phyloP scores from a whole-genome alignment of 805 yeast species.

The Grigorovia humatica region DNA sequence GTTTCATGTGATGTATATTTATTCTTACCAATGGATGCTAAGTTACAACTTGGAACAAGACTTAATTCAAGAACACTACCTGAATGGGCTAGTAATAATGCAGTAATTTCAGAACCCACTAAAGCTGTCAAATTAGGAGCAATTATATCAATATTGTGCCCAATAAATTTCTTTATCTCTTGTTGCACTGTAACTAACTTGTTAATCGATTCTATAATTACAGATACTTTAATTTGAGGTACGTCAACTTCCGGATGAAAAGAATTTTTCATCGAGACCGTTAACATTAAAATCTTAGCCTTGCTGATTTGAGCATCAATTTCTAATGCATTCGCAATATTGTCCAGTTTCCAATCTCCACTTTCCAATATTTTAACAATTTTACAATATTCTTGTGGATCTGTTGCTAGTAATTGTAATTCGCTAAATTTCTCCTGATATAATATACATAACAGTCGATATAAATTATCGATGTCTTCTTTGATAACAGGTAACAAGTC shows the following conservation, averaged over 20 bases:
- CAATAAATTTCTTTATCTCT: conserved; percentile 42
- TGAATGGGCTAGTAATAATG: conserved; percentile 55
- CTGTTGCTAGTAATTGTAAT: conserved; percentile 48
- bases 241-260: conserved; percentile 24
- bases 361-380: conserved; percentile 40
- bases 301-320: conserved; percentile 34
- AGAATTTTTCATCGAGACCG: conserved; percentile 59
- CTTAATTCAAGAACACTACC: conserved; percentile 65
- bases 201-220: conserved; percentile 35
- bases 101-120: conserved; percentile 61
- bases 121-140: conserved; percentile 77
- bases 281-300: conserved; percentile 60
- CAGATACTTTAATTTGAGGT: conserved; percentile 29
- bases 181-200: conserved; percentile 35
- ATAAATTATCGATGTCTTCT: conserved; percentile 42
- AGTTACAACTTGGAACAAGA: conserved; percentile 69
- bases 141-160: conserved; percentile 42
- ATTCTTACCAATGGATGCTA: conserved; percentile 63
- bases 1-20: conserved; percentile 26
- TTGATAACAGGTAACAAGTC: conserved; percentile 43
- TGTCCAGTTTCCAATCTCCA: conserved; percentile 31
- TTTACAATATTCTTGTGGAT: conserved; percentile 51
- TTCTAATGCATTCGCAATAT: conserved; percentile 23
- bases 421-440: conserved; percentile 65
- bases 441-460: conserved; percentile 38